Conservation (phyloP, 192 early-diverging fungal genomes). For the Coemansia sp. region DNA sequence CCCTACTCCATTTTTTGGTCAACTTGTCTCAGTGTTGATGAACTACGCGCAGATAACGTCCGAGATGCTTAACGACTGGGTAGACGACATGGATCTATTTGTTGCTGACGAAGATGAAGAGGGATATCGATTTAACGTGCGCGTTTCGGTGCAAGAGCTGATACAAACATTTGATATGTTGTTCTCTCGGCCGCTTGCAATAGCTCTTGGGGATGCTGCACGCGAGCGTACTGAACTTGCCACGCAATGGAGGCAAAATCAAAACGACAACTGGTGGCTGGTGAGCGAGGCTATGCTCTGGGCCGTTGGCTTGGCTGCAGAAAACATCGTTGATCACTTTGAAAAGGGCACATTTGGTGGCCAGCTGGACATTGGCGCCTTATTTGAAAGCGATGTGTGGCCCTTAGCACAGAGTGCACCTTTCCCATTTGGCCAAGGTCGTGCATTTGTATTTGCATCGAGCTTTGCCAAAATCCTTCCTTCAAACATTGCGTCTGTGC, state of each 20-base stretch:
- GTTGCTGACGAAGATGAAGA: slow-evolving; percentile 92
- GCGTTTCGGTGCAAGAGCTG: slow-evolving; percentile 79
- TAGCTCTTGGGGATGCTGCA: slow-evolving; percentile 58
- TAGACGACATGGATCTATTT: slow-evolving; percentile 80
- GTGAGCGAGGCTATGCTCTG: slow-evolving; percentile 81
- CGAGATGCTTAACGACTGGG: slow-evolving; percentile 79
- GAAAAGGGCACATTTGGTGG: slow-evolving; percentile 32
- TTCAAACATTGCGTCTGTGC: slow-evolving; percentile 63
- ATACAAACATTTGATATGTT: slow-evolving; percentile 57
- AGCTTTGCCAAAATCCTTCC: slow-evolving; percentile 76
- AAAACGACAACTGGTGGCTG: slow-evolving; percentile 77
- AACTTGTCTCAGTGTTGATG: slow-evolving; percentile 62
- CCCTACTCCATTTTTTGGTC: slow-evolving; percentile 56
- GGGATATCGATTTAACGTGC: slow-evolving; percentile 80
- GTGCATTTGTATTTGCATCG: slow-evolving; percentile 85
- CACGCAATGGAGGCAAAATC: slow-evolving; percentile 50
- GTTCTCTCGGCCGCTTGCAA: slow-evolving; percentile 56
- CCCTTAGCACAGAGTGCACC: slow-evolving; percentile 57
- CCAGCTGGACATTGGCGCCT: slow-evolving; percentile 69
- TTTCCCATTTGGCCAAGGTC: slow-evolving; percentile 84
- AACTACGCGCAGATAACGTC: slow-evolving; percentile 81
- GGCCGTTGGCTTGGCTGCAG: slow-evolving; percentile 67
- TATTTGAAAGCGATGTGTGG: slow-evolving; percentile 84
- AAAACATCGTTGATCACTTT: slow-evolving; percentile 60
- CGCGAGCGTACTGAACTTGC: slow-evolving; percentile 57